phyloP scores from a whole-genome alignment of 2,329 filamentous ascomycete species.

The Shiraia sp. region DNA sequence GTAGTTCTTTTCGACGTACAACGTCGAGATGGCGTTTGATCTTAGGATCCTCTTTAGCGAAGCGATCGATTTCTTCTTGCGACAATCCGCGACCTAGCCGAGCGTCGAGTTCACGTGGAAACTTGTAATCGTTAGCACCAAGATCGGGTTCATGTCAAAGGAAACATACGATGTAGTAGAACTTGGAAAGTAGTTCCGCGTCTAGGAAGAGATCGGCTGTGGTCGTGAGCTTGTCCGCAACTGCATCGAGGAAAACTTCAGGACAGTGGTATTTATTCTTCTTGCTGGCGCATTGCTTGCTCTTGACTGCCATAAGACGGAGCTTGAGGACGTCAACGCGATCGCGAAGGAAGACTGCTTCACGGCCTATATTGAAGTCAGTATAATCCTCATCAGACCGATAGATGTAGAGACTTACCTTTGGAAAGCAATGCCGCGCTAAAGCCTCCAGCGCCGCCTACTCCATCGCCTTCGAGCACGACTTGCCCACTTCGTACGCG shows the following conservation, averaged over 20 bases:
- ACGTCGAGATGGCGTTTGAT: constrained; percentile 88
- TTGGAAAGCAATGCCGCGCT: constrained; percentile 81
- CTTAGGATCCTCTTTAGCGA: constrained; percentile 91
- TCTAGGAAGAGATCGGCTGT: constrained; percentile 97
- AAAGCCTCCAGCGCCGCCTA: constrained; percentile 89
- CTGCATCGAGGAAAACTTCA: constrained; percentile 96
- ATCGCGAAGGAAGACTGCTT: constrained; percentile 92
- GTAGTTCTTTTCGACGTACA: constrained; percentile 85
- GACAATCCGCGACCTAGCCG: constrained; percentile 80
- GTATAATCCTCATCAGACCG: not conserved
- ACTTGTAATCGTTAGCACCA: constrained; percentile 48
- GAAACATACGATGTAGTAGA: constrained; percentile 75
- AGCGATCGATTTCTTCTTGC: constrained; percentile 78
- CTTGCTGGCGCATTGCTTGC: constrained; percentile 79
- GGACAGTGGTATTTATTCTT: constrained; percentile 97
- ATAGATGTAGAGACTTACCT: constrained; percentile 59
- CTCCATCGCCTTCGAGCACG: constrained; percentile 78
- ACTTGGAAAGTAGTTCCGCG: constrained; percentile 93
- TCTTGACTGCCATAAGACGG: constrained; percentile 84
- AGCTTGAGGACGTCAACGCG: constrained; percentile 88
- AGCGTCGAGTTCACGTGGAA: constrained; percentile 87
- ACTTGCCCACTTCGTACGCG: constrained; percentile 85
- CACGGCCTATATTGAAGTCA: constrained; percentile 65
- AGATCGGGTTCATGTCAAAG: not conserved
- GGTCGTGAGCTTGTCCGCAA: constrained; percentile 89